Evolutionary conservation across 1,139 yeast genomes (phyloP), one percentile per base, ranked within the genome.

Genomic region (Sugiyamaella sp.): DNA sequence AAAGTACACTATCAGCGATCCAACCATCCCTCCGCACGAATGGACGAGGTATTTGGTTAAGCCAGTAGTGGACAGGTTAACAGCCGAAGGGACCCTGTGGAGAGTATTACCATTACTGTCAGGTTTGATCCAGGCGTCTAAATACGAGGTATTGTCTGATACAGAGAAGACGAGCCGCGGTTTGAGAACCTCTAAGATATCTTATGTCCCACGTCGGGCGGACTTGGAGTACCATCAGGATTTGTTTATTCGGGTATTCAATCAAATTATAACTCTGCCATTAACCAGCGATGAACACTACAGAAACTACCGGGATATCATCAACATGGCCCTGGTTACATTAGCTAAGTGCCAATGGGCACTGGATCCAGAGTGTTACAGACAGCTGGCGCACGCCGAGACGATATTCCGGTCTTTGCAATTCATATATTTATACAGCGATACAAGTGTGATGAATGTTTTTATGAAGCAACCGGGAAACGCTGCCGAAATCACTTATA

Each of bases 1-100:
- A 59, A 86, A 86, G 64, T 71, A 77, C 49, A 73, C 72, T 50
- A 73, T 85, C 3, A 81, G 89, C 5, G 80, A 80, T 57, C 95
- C 95, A 1, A 77, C 88, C 0, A 64, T 86, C 6, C 67, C 82
- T 0, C 70, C 81, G 20, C 72, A 78, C 56, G 70, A 72, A 1
- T 86, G 85, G 74, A 80, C 79, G 60, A 67, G 72, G 3, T 72
- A 77, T 0, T 55, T 83, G 2, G 59, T 73, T 17, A 32, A 35
- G 68, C 70, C 21, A 79, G 80, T 48, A 56, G 80, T 39, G 61
- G 54, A 44, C 56, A 55, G 35, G 56, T 56, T 20, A 53, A 39
- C 2, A 17, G 52, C 24, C n/a, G 53, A 42, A 39, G 50, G 33
- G 33, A 65, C 61, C 6, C 62, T 77, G 53, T 83, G 89, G 89